A percentile compares a stretch with the other conserved stretches of the same genome.
Evolutionary conservation across 805 yeast species (phyloP).

Genomic region (Priceomyces haplophilus): DNA sequence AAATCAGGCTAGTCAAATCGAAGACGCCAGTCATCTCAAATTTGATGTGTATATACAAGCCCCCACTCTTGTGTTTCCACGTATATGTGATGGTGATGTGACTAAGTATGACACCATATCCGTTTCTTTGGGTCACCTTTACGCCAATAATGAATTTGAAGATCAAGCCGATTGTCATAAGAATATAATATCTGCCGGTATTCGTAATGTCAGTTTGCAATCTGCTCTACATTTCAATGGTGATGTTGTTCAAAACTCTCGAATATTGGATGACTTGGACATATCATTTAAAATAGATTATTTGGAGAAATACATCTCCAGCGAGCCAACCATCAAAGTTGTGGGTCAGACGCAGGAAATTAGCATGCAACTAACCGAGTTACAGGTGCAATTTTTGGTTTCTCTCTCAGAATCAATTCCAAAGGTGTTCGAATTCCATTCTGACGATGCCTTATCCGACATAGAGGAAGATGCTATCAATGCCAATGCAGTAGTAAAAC

Average conservation of each 20-base stretch:
- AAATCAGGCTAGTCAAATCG: conserved; percentile 68
- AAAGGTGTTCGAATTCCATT: conserved; percentile 47
- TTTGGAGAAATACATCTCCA: conserved; percentile 36
- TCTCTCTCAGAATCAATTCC: conserved; percentile 55
- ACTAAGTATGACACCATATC: conserved; percentile 58
- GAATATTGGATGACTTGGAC: conserved; percentile 66
- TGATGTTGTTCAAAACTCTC: conserved; percentile 48
- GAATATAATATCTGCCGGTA: conserved; percentile 64
- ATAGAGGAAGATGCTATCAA: conserved; percentile 59
- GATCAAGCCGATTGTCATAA: conserved; percentile 24
- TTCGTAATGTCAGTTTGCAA: conserved; percentile 66
- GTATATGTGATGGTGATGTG: conserved; percentile 39
- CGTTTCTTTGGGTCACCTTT: conserved; percentile 79
- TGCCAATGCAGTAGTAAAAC: conserved; percentile 51
- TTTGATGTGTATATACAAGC: conserved; percentile 72
- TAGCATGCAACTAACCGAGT: conserved; percentile 65
- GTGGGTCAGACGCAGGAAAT: conserved; percentile 61
- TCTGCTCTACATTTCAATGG: conserved; percentile 55
- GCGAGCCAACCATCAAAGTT: conserved; percentile 49
- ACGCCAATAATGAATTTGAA: conserved; percentile 59
- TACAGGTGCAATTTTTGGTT: conserved; percentile 60
- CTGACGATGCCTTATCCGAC: conserved; percentile 44
- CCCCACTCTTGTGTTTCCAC: conserved; percentile 82
- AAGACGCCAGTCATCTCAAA: conserved; percentile 57
- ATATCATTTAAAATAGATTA: conserved; percentile 58